Evolutionary conservation across 2,329 filamentous ascomycete species (phyloP).

Genomic region (Monilinia fructicola): DNA sequence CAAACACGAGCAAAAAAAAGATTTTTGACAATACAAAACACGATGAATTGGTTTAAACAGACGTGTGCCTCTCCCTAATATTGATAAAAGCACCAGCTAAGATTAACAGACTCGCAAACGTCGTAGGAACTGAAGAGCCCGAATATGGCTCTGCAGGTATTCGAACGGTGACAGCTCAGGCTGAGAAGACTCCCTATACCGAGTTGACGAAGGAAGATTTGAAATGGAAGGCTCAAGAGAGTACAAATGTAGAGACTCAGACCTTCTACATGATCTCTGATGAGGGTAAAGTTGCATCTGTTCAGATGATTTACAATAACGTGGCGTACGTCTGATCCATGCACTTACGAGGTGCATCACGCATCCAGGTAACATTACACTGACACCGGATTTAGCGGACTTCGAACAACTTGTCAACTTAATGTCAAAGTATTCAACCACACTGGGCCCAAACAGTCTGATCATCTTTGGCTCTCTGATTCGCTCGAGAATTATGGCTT

Average conservation of each 20-base stretch:
- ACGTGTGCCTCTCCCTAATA: constrained; percentile 22
- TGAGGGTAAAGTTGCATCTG: constrained; percentile 71
- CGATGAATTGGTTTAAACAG: constrained; percentile 25
- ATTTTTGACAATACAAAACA: constrained; percentile 19
- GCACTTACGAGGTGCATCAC: constrained; percentile 31
- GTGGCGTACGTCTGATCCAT: constrained; percentile 67
- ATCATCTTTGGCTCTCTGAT: constrained; percentile 76
- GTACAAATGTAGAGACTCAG: constrained; percentile 91
- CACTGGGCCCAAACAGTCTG: constrained; percentile 63
- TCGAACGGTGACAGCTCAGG: constrained; percentile 79
- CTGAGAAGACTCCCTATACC: constrained; percentile 74
- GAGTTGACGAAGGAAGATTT: constrained; percentile 75
- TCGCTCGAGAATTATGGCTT: constrained; percentile 78
- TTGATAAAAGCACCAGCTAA: constrained; percentile 17
- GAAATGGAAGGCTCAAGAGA: constrained; percentile 78
- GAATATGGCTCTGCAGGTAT: constrained; percentile 91
- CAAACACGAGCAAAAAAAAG: constrained; percentile 13
- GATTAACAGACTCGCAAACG: constrained; percentile 61
- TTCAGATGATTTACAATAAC: constrained; percentile 96
- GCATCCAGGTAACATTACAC: constrained; percentile 12
- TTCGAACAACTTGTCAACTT: constrained; percentile 90
- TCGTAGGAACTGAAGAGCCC: constrained; percentile 94
- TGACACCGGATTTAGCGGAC: constrained; percentile 59
- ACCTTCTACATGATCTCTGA: constrained; percentile 88
- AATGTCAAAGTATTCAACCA: constrained; percentile 88